Conservation (phyloP, 495 filamentous ascomycete genomes). For the Aspergillus incahuasiensis region DNA sequence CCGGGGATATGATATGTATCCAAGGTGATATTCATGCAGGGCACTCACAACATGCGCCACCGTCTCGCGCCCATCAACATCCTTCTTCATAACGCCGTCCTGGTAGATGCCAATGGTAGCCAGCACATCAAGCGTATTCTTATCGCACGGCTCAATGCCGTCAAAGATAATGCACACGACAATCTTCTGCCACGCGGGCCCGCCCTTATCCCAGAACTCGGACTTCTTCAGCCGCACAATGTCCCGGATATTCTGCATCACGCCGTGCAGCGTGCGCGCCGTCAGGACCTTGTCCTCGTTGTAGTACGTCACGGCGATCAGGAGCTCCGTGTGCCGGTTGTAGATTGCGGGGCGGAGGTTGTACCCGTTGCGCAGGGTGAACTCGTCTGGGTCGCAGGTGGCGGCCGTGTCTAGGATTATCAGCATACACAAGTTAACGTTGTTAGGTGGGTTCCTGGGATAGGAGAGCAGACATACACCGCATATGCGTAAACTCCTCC, state of each 20-base stretch:
- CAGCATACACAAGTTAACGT: too few species aligned
- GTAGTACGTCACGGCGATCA: constrained; percentile 98
- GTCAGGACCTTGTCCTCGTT: constrained; percentile 97
- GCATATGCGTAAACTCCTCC: constrained; percentile 95
- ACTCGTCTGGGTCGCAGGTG: constrained; percentile 96
- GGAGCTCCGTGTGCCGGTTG: constrained; percentile 93
- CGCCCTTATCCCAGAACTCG: constrained; percentile 98
- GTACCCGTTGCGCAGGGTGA: constrained; percentile 97
- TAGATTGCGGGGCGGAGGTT: constrained; percentile 97
- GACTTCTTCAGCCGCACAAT: constrained; percentile 98
- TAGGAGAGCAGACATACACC: constrained; percentile 52
- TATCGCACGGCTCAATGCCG: constrained; percentile 95
- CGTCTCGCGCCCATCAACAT: constrained; percentile 93
- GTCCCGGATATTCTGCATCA: constrained; percentile 97
- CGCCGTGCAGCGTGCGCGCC: constrained; percentile 86
- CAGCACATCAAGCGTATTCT: constrained; percentile 88
- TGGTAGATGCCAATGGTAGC: constrained; percentile 95
- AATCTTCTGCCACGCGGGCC: constrained; percentile 98
- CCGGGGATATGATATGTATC: too few species aligned
- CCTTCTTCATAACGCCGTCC: constrained; percentile 96
- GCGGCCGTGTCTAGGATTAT: constrained; percentile 72
- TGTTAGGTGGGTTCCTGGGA: too few species aligned
- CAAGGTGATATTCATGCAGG: too few species aligned
- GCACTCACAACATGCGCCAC: constrained; percentile 79
- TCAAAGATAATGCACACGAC: constrained; percentile 96